Base-by-base conservation (phyloP, 1,139 yeast species). In the Hansenula sp. region DNA sequence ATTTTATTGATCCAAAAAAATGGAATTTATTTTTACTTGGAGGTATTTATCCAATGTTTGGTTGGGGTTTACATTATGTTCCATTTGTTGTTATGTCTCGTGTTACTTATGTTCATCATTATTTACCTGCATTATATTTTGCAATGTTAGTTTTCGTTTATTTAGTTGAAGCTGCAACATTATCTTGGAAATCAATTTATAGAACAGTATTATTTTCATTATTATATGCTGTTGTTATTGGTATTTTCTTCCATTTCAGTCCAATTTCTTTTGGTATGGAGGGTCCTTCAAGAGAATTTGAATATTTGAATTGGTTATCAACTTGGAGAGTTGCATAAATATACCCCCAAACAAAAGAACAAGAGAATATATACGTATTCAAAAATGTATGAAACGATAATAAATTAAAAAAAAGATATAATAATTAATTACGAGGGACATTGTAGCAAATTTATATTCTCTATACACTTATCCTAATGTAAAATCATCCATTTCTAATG, bases 21-120 rank as follows among this genome's bases (percentile, higher is more conserved):
- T 54, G 65, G 29, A 68, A 73, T 51, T 46, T 65, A 29, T 75
- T 76, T 59, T 59, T 78, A 36, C 79, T 88, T 77, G 95, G 95
- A 44, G 98, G 97, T 53, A 61, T 92, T 40, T 85, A 88, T 55
- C 83, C 98, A 42, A 79, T 90, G 70, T 66, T 92, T 41, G 98
- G 96, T 26, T 94, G 98, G 98, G 82, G 88, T 49, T 73, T 92
- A 62, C 98, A 94, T 65, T 94, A 73, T 64, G 63, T 82, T 57
- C 97, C 99, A 33, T 92, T 92, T 62, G 77, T 85, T 38, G 72
- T 90, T 50, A 92, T 92, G 98, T 89, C 96, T 22, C 85, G 99
- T 72, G 97, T 94, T 50, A 89, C 96, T 5, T 92, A 94, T 60
- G 92, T 92, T 34, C 99, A 92, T 64, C 99, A 92, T 66, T 92